Base-by-base conservation (phyloP, 257 asterid genomes). In the Nicotiana noctiflora region DNA sequence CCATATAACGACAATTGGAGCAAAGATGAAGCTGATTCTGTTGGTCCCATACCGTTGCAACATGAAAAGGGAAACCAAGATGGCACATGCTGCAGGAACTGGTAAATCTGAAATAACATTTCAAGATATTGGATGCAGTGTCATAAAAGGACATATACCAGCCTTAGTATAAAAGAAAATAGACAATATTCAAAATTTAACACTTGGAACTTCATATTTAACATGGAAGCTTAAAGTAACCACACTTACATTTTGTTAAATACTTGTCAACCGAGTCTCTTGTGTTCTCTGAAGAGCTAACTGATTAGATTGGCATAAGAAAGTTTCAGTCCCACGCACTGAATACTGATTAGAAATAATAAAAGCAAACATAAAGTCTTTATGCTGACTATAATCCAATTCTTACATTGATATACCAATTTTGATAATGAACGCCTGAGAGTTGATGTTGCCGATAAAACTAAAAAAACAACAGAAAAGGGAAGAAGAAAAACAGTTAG, bases 1-100 rank as follows among this genome's bases (percentile, higher is more conserved):
- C 99, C 99, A 95, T 52, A 88, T 77, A 66, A 93, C 89, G 75
- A 95, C 95, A 40, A 95, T 81, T 79, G 99, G 99, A 83, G 99
- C 97, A 83, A 95, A 95, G 74, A 92, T 83, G 87, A 86, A 81
- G 74, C 98, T 97, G 5, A 95, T 87, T 87, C 82, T 93, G 83
- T 91, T 86, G 44, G 94, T 92, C 75, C 99, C 99, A n/a, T 89
- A 89, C 15, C 84, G 93, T 86, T 93, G 99, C 90, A 95, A 78
- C 75, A 92, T 88, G 92, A 95, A 95, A 55, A 95, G 97, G 88
- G 97, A 87, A 81, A 95, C 91, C 86, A 95, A 79, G 84, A 95
- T 88, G 55, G 91, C 91, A 66, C 97, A 92, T 61, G 99, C 98
- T 15, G 84, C 87, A 44, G 98, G 97, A 75, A 93, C 91, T 11